These are phyloP conservation scores for Carex littledalei DNA, from an alignment of 176 grass and related monocot genomes.

Conservation along the genomic window DNA sequence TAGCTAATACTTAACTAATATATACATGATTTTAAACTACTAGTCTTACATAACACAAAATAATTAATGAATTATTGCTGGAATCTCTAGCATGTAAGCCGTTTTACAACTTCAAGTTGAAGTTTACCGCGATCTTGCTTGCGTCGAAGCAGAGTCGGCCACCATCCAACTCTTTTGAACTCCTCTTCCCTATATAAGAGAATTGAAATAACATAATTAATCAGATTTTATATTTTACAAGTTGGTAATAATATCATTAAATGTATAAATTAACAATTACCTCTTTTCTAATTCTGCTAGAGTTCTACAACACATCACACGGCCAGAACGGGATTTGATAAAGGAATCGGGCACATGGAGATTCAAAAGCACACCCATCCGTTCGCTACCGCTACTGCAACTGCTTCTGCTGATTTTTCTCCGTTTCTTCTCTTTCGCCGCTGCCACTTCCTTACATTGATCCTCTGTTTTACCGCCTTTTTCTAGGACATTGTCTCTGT, in stretches of 20 bases:
- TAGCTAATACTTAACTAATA: background rate
- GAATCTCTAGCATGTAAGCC: background rate
- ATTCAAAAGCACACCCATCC: slow-evolving; percentile 30
- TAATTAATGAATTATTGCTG: background rate
- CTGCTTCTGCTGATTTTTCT: slow-evolving; percentile 2
- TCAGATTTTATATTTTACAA: background rate
- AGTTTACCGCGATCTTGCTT: background rate
- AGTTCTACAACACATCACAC: background rate
- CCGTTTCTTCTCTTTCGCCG: background rate
- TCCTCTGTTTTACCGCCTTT: background rate
- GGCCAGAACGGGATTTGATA: background rate
- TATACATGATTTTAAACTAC: background rate
- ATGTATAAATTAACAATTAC: background rate
- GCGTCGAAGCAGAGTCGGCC: slow-evolving; percentile 10
- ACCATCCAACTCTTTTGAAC: slow-evolving; percentile 2
- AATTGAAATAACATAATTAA: background rate
- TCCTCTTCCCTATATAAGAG: slow-evolving; percentile 6
- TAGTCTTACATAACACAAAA: background rate
- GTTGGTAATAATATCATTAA: background rate
- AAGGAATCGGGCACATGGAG: slow-evolving; percentile 13
- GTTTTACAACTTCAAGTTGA: background rate
- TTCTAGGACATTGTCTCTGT: background rate
- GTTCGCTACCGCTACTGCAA: background rate
- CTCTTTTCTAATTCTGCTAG: slow-evolving; percentile 19
- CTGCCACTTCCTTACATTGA: background rate